phyloP scores from a whole-genome alignment of 1,284 basidiomycete species.

The Apiotrichum porosum region DNA sequence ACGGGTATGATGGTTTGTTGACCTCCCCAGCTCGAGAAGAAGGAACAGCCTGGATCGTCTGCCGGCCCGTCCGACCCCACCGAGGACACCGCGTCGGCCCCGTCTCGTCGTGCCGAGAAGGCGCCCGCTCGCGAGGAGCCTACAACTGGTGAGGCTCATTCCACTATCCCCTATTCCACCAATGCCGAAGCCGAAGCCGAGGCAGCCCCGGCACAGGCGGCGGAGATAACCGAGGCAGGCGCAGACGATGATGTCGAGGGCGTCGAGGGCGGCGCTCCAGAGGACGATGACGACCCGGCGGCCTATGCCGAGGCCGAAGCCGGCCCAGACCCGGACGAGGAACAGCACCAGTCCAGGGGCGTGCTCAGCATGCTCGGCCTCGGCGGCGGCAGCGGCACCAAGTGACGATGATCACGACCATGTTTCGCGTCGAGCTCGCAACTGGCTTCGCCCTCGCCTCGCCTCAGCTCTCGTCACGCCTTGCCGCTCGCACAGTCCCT shows the following conservation, averaged over 20 bases:
- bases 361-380: constrained; percentile 1
- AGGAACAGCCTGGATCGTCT: constrained; percentile 8
- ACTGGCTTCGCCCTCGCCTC: too few relatives aligned
- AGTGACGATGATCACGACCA: neutral
- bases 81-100: constrained; percentile 5
- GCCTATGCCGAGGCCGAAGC: neutral
- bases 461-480: too few relatives aligned
- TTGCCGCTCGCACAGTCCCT: too few relatives aligned
- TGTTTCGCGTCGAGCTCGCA: too few relatives aligned
- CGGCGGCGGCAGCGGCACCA: neutral
- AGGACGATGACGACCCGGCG: neutral
- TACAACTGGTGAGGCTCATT: constrained; percentile 41
- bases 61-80: constrained; percentile 14
- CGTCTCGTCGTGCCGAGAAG: constrained; percentile 45
- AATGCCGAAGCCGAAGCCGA: neutral
- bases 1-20: too few relatives aligned
- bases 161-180: neutral
- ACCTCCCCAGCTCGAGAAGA: constrained; percentile 26
- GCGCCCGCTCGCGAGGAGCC: constrained; percentile 42
- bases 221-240: neutral
- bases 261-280: too few relatives aligned
- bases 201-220: neutral
- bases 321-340: neutral
- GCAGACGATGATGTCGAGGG: too few relatives aligned
- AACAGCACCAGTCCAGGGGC: neutral